Evolutionary conservation across 2,329 filamentous ascomycete species (phyloP).

Genomic region (Thielaviopsis populi): DNA sequence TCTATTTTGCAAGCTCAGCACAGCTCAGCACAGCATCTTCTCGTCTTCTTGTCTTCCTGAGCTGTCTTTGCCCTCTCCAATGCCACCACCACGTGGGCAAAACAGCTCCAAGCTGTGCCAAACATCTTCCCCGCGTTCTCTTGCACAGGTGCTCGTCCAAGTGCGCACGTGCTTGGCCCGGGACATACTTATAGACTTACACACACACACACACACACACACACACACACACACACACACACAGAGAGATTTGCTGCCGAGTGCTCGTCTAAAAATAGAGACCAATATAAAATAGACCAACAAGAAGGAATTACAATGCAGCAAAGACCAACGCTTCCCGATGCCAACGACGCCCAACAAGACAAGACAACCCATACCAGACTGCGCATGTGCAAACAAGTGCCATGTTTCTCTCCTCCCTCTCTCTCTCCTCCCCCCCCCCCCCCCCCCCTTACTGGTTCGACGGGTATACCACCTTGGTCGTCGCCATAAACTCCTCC

Average conservation of each 20-base stretch:
- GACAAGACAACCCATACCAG: not conserved
- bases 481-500: slow-evolving; percentile 56
- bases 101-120: too few relatives aligned
- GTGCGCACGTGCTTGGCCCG: not conserved
- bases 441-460: slow-evolving; percentile 35
- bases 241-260: too few relatives aligned
- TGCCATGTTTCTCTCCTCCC: too few relatives aligned
- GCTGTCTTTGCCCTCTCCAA: not conserved
- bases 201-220: not conserved
- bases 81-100: not conserved
- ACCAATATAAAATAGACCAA: slow-evolving; percentile 1
- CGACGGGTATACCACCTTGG: slow-evolving; percentile 53
- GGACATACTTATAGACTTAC: not conserved
- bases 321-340: not conserved
- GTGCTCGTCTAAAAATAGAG: not conserved
- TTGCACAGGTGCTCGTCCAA: not conserved
- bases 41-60: too few relatives aligned
- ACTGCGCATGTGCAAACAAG: too few relatives aligned
- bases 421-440: too few relatives aligned
- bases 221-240: not conserved
- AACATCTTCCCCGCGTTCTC: not conserved
- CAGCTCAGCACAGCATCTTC: too few relatives aligned
- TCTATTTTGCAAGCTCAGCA: not conserved
- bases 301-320: not conserved
- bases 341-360: slow-evolving; percentile 4